Percentiles rank a stretch among this genome's conserved stretches.
Evolutionary conservation across 371 early-diverging fungal genomes (phyloP).

Genomic region (Haplosporangium sp.): DNA sequence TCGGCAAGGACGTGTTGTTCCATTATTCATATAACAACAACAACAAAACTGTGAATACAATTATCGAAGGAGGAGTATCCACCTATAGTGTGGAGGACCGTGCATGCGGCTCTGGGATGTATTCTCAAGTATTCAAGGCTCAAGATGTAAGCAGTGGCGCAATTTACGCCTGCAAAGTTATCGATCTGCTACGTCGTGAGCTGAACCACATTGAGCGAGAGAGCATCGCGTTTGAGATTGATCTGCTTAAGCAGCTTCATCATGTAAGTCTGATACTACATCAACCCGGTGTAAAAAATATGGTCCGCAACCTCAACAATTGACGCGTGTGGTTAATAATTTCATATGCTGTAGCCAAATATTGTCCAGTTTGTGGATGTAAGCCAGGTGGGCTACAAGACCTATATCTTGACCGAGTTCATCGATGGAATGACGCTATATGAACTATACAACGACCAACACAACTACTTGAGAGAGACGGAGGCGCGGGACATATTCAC

Average conservation of each 20-base stretch:
- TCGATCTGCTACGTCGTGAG: neutral
- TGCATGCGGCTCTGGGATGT: conserved; percentile 10
- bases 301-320: neutral
- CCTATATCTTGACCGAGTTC: conserved; percentile 38
- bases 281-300: too few species aligned
- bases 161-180: conserved; percentile 36
- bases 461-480: conserved; percentile 10
- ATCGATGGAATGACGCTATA: conserved; percentile 20
- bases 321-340: neutral
- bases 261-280: conserved; percentile 25
- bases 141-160: neutral
- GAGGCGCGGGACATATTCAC: conserved; percentile 20
- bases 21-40: conserved; percentile 3
- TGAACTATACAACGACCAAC: neutral
- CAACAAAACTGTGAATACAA: neutral
- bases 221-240: conserved; percentile 23
- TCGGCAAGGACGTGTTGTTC: conserved; percentile 10
- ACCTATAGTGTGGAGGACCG: conserved; percentile 9
- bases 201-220: conserved; percentile 6
- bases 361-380: conserved; percentile 30
- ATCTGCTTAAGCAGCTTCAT: conserved; percentile 7
- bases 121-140: conserved; percentile 26
- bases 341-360: conserved; percentile 16
- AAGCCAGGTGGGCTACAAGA: neutral
- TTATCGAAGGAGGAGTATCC: conserved; percentile 1